A percentile compares a stretch with the other conserved stretches of the same genome.
Evolutionary conservation across 768 basidiomycete genomes (phyloP).

Genomic region (Mycena metata): DNA sequence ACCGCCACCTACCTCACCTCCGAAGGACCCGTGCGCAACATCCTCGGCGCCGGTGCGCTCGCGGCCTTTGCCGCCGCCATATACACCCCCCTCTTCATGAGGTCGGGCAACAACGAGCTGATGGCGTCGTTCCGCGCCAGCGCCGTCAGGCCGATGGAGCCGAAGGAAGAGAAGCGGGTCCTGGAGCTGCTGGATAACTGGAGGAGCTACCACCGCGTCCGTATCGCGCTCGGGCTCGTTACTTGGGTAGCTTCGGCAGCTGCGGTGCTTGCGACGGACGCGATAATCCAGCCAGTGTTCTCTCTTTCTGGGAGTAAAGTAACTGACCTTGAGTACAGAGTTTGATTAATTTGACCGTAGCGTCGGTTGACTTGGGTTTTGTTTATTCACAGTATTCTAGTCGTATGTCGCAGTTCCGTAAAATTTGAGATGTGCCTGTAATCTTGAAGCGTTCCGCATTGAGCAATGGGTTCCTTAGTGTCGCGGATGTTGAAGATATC

Average conservation of each 20-base stretch:
- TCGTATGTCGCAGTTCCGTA: no score
- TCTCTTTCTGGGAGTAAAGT: not conserved
- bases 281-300: slow-evolving; percentile 2
- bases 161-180: not conserved
- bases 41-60: slow-evolving; percentile 10
- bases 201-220: slow-evolving; percentile 10
- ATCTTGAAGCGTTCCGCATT: no score
- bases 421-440: no score
- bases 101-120: slow-evolving; percentile 16
- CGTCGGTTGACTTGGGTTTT: no score
- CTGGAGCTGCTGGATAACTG: slow-evolving; percentile 18
- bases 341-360: not conserved
- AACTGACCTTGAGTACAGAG: not conserved
- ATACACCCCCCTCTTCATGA: slow-evolving; percentile 8
- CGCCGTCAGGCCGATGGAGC: slow-evolving; percentile 9
- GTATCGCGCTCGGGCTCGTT: slow-evolving; percentile 3
- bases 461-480: no score
- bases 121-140: not conserved
- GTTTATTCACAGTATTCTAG: no score
- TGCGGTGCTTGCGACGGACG: slow-evolving; percentile 14
- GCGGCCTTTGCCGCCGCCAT: not conserved
- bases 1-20: not conserved
- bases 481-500: no score
- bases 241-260: slow-evolving; percentile 4
- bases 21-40: not conserved